phyloP scores from a whole-genome alignment of 352 stramenopile species.

The Phytophthora citricola region DNA sequence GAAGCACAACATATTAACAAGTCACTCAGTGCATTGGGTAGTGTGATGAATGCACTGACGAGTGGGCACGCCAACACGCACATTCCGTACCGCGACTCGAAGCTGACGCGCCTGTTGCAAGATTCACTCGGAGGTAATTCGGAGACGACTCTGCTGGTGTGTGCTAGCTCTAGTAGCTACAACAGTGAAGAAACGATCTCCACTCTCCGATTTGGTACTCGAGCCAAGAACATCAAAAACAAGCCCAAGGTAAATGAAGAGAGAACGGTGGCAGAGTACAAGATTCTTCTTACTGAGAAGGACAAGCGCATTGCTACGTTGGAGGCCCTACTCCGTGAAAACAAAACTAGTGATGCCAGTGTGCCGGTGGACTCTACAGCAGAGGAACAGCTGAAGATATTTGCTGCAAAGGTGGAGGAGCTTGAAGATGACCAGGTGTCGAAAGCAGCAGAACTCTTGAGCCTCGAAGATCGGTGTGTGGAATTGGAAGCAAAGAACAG shows the following conservation, averaged over 20 bases:
- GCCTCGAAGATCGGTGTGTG: slow-evolving; percentile 60
- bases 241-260: slow-evolving; percentile 90
- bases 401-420: slow-evolving; percentile 58
- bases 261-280: slow-evolving; percentile 85
- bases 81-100: slow-evolving; percentile 92
- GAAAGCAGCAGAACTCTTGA: slow-evolving; percentile 57
- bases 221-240: slow-evolving; percentile 84
- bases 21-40: slow-evolving; percentile 87
- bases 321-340: slow-evolving; percentile 41
- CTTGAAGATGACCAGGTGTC: slow-evolving; percentile 69
- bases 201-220: slow-evolving; percentile 79
- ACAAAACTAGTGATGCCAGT: slow-evolving; percentile 13
- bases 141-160: slow-evolving; percentile 75
- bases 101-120: slow-evolving; percentile 88
- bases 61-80: slow-evolving; percentile 88
- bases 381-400: slow-evolving; percentile 55
- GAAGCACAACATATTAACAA: slow-evolving; percentile 94
- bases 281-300: slow-evolving; percentile 64
- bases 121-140: slow-evolving; percentile 85
- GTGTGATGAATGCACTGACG: slow-evolving; percentile 91
- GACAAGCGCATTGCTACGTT: slow-evolving; percentile 61
- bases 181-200: slow-evolving; percentile 78
- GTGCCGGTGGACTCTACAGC: slow-evolving; percentile 38
- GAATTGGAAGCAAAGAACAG: slow-evolving; percentile 56
- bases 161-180: slow-evolving; percentile 69